Evolutionary conservation across 179 eudicot species (phyloP), one percentile per base, ranked within the genome.

Genomic region (Vitellaria paradoxa): DNA sequence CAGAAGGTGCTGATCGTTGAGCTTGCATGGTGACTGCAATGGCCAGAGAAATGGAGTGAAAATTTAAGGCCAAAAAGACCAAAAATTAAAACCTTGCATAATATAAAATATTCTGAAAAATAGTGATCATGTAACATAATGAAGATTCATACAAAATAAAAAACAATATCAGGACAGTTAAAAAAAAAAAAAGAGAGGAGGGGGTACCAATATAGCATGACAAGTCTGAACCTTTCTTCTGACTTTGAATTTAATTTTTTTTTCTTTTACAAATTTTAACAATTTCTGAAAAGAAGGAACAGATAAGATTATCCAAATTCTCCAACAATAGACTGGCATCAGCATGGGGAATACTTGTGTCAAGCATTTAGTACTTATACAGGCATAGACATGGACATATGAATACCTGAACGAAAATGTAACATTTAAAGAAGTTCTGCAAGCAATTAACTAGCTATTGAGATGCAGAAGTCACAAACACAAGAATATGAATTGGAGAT

Each of bases 1-100:
- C 98, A 66, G 90, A 83, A 18, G 97, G 88, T 73, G 83, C 87
- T 11, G 87, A 83, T 67, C 80, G 80, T 76, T 90, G 94, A 76
- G 92, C 85, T 79, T 85, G 90, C 97, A 92, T 88, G 63, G 87
- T 85, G 74, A 92, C 97, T 92, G 85, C 87, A 78, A 57, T 65
- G 9, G 37, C 45, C 76, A 68, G 61, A 67, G 14, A 62, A 64
- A 53, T 23, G 45, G 24, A 75, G 64, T 30, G 52, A 49, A 68
- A 64, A 23, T 64, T 68, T 17, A 76, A 23, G 42, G 63, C 17
- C 24, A 59, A 17, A 60, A 73, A 23, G 57, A 42, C 45, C 45
- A 14, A 52, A 14, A 11, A 10, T 52, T 18, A 3, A 76, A 26
- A 49, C 46, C 23, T 26, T 45, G 37, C 4, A 24, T 24, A 26